phyloP scores from a whole-genome alignment of 164 flowering plant genomes.

The Vitis riparia region DNA sequence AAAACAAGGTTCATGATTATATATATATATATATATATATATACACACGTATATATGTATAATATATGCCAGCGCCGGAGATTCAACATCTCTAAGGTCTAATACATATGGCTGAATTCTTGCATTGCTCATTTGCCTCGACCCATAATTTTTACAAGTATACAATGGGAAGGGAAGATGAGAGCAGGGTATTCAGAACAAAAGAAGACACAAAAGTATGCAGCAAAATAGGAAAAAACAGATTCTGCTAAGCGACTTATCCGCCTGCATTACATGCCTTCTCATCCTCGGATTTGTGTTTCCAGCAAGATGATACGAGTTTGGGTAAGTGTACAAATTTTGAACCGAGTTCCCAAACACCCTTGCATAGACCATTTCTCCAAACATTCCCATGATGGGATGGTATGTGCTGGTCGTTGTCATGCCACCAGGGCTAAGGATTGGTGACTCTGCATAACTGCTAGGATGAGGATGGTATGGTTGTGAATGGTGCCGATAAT shows the following conservation, averaged over 20 bases:
- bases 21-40: no score
- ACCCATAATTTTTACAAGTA: slow-evolving; percentile 3
- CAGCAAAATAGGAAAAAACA: slow-evolving; percentile 56
- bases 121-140: neutral
- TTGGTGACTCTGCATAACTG: slow-evolving; percentile 9
- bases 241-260: slow-evolving; percentile 49
- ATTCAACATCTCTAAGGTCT: neutral
- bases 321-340: slow-evolving; percentile 27
- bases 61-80: slow-evolving; percentile 10
- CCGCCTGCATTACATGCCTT: slow-evolving; percentile 44
- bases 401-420: slow-evolving; percentile 14
- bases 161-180: neutral
- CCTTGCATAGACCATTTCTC: slow-evolving; percentile 45
- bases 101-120: slow-evolving; percentile 2
- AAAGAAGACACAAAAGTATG: slow-evolving; percentile 40
- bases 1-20: no score
- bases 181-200: slow-evolving; percentile 30
- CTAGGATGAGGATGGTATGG: slow-evolving; percentile 9
- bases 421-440: slow-evolving; percentile 13
- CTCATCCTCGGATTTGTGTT: slow-evolving; percentile 35
- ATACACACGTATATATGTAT: neutral
- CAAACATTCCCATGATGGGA: slow-evolving; percentile 41
- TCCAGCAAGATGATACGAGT: slow-evolving; percentile 35
- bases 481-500: slow-evolving; percentile 14
- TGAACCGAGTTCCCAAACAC: slow-evolving; percentile 41